phyloP scores from a whole-genome alignment of 2,329 filamentous ascomycete species.

The Akanthomyces muscarius region DNA sequence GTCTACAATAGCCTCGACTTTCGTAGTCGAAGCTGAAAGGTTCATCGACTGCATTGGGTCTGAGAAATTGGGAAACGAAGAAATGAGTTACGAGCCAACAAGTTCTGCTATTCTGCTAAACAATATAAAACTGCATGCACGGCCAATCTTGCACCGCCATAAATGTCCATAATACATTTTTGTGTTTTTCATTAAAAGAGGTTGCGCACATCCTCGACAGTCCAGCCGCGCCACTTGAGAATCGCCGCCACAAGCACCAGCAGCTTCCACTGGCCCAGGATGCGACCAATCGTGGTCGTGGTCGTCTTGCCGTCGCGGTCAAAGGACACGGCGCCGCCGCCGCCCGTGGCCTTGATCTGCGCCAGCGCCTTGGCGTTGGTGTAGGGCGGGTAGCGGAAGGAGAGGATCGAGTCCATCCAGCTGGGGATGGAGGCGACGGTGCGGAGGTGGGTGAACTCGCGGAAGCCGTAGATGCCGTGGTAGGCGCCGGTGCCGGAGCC shows the following conservation, averaged over 20 bases:
- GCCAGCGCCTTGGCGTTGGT: constrained; percentile 17
- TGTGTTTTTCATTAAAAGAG: background rate
- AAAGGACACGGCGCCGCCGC: background rate
- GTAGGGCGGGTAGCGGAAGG: constrained; percentile 23
- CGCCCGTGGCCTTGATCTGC: constrained; percentile 13
- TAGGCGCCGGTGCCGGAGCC: constrained; percentile 45
- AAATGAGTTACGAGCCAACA: background rate
- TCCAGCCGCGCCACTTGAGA: constrained; percentile 13
- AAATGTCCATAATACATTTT: background rate
- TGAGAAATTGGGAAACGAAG: background rate
- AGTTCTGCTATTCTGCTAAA: background rate
- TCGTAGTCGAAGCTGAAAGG: too few relatives aligned
- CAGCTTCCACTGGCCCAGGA: constrained; percentile 15
- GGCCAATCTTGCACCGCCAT: background rate
- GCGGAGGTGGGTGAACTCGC: constrained; percentile 39
- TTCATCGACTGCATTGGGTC: too few relatives aligned
- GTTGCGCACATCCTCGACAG: background rate
- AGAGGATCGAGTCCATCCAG: constrained; percentile 33
- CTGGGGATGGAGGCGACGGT: constrained; percentile 33
- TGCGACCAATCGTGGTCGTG: background rate
- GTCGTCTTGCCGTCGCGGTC: constrained; percentile 5
- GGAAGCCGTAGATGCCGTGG: constrained; percentile 46
- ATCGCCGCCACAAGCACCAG: constrained; percentile 5
- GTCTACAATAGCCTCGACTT: too few relatives aligned
- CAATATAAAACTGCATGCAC: background rate